Percentiles rank a stretch among this genome's conserved stretches.
These are phyloP conservation scores for Zymoseptoria brevis DNA, from an alignment of 2,329 filamentous ascomycete species.

Conservation along the genomic window DNA sequence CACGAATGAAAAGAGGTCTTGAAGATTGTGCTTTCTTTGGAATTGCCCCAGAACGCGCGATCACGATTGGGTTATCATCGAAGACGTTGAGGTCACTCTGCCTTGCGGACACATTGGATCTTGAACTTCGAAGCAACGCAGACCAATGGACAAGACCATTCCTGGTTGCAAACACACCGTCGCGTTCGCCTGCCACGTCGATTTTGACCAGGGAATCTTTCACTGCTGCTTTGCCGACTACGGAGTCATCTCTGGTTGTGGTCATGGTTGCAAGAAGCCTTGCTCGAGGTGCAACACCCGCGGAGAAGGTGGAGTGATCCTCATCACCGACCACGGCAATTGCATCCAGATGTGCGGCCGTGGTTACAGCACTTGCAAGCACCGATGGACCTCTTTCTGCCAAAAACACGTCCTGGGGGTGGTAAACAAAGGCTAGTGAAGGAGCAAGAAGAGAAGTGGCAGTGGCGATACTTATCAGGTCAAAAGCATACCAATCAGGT, in stretches of 20 bases:
- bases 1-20: too few species aligned
- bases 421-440: too few species aligned
- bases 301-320: conserved; percentile 23
- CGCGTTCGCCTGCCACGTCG: conserved; percentile 41
- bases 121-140: conserved; percentile 39
- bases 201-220: conserved; percentile 33
- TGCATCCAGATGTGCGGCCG: conserved; percentile 47
- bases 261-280: conserved; percentile 47
- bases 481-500: too few species aligned
- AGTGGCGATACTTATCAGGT: too few species aligned
- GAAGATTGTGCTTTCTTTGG: too few species aligned
- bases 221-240: conserved; percentile 45
- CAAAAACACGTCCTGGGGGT: too few species aligned
- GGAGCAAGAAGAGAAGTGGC: too few species aligned
- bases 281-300: conserved; percentile 45
- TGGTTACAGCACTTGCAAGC: conserved; percentile 47
- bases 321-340: conserved; percentile 36
- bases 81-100: conserved; percentile 22
- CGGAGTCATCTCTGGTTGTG: conserved; percentile 43
- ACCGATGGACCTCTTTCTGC: conserved; percentile 46
- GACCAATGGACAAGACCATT: conserved; percentile 41
- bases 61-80: conserved; percentile 24
- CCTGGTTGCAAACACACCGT: conserved; percentile 50
- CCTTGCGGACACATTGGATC: conserved; percentile 24
- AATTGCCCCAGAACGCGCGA: too few species aligned